phyloP scores from a whole-genome alignment of 179 eudicot species.

The Gypsophila paniculata region DNA sequence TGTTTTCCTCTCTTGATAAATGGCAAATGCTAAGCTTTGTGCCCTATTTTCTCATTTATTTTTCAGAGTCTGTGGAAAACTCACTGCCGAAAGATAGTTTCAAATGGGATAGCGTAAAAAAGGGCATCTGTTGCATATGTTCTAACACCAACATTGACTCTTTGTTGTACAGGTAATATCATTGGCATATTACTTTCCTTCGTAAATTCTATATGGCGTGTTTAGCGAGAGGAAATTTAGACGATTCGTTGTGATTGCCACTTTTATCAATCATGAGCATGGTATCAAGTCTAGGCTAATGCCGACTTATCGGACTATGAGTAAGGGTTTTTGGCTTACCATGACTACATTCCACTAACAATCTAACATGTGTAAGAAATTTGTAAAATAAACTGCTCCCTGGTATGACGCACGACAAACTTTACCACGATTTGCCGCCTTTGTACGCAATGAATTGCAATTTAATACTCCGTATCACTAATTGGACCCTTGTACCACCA shows the following conservation, averaged over 20 bases:
- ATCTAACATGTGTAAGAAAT: background rate
- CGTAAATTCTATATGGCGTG: background rate
- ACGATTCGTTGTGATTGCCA: background rate
- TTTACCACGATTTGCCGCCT: too few species aligned
- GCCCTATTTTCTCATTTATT: slow-evolving; percentile 7
- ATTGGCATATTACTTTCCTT: background rate
- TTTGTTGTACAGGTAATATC: slow-evolving; percentile 62
- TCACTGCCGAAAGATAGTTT: slow-evolving; percentile 35
- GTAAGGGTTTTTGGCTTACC: too few species aligned
- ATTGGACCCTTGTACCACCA: background rate
- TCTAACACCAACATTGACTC: slow-evolving; percentile 51
- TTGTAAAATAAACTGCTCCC: background rate
- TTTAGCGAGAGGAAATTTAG: background rate
- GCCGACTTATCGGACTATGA: too few species aligned
- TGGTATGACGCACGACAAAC: background rate
- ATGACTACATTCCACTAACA: background rate
- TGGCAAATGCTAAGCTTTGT: background rate
- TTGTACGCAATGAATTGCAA: background rate
- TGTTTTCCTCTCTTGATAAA: background rate
- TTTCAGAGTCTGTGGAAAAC: slow-evolving; percentile 33
- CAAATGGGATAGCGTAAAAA: slow-evolving; percentile 52
- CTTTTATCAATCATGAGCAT: background rate
- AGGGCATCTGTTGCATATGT: slow-evolving; percentile 74
- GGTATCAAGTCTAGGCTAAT: too few species aligned
- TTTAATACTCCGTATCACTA: background rate